Base-by-base conservation (phyloP, 169 alveolate genomes). In the Pseudocohnilembus persalinus region DNA sequence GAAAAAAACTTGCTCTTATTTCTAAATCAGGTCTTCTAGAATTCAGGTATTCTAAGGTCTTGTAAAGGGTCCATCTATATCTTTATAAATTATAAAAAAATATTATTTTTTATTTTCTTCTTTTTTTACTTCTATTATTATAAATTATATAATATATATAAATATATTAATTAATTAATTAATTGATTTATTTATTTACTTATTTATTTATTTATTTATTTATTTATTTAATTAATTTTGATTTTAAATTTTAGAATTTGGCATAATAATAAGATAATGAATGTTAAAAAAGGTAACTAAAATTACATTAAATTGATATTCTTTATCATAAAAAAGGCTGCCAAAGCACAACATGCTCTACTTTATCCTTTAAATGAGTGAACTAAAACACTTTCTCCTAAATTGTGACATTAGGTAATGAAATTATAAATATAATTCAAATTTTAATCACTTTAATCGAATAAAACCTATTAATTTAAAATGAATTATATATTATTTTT, bases 331-430 rank as follows among this genome's bases (percentile, higher is more conserved):
- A 96, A 85, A 86, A 88, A 96, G 26, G 96, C 97, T 0, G 95
- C 96, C 64, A 96, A 77, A 24, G 90, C 94, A 73, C 94, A 92
- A 77, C 96, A 94, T 31, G 96, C 90, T 82, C 98, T 81, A 26
- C 94, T 90, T 87, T 94, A 91, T 31, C 97, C 98, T 73, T 93
- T 81, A 20, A 88, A 90, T 49, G 97, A 93, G 82, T 96, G 96
- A 68, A 96, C 96, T 27, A 96, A 91, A 30, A 91, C 95, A 83
- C 96, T 88, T 76, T 90, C 97, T 31, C 95, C 94, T 64, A 82
- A 83, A 34, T 84, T 88, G 28, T 87, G 35, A 16, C 95, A 92
- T 35, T 88, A 93, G 64, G 94, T 96, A 29, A 94, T 91, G 78
- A 94, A 94, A 32, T 90, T 83, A 80, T 76, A 90, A 32, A 93